A percentile compares a stretch with the other conserved stretches of the same genome.
Conservation (phyloP, 306 rosid genomes). For the Citrullus colocynthis region DNA sequence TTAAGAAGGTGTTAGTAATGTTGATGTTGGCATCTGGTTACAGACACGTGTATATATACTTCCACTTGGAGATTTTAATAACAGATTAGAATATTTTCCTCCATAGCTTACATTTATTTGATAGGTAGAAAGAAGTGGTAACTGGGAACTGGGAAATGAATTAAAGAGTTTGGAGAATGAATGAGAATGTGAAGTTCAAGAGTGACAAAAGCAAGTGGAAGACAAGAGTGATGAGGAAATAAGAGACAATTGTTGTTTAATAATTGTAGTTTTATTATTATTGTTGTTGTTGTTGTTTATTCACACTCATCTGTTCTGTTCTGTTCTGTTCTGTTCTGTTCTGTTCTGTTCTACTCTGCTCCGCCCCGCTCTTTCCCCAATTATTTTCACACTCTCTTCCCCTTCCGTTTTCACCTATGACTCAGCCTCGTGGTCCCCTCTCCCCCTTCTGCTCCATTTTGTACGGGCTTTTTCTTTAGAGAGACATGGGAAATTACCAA, state of each 20-base stretch:
- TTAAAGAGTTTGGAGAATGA: not conserved
- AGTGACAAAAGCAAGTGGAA: not conserved
- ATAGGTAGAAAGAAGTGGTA: no score
- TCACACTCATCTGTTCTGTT: not conserved
- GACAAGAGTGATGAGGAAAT: not conserved
- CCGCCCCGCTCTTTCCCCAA: not conserved
- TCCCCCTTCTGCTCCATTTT: not conserved
- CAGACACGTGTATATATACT: no score
- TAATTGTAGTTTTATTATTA: not conserved
- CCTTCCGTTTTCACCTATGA: not conserved
- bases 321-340: not conserved
- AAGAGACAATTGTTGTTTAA: not conserved
- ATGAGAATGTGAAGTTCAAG: not conserved
- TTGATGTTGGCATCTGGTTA: no score
- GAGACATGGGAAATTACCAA: not conserved
- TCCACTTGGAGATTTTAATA: no score
- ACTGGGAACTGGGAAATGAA: not conserved
- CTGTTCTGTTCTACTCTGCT: not conserved
- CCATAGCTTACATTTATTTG: no score
- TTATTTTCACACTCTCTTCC: not conserved
- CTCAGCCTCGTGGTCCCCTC: constrained; percentile 1
- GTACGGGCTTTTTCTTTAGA: not conserved
- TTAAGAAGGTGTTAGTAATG: no score
- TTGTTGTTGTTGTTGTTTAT: not conserved
- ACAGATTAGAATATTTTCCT: no score